phyloP scores from a whole-genome alignment of 2,329 filamentous ascomycete species.

The Ceratocystiopsis minuta region DNA sequence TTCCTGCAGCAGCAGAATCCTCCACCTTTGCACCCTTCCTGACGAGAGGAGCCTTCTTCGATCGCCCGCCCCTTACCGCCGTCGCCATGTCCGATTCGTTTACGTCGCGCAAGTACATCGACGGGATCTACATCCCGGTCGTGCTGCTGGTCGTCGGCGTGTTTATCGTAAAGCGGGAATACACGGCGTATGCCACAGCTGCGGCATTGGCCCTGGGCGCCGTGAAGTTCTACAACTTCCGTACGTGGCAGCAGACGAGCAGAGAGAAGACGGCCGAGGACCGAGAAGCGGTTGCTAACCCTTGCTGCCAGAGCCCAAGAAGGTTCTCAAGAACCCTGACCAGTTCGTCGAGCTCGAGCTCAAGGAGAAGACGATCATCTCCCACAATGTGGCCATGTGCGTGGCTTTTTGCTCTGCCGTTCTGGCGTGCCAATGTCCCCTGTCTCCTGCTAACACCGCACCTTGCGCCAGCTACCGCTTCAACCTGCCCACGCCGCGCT shows the following conservation, averaged over 20 bases:
- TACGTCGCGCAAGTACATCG: conserved; percentile 45
- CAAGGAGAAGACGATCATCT: conserved; percentile 85
- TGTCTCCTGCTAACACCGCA: neutral
- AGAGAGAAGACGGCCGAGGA: too few relatives aligned
- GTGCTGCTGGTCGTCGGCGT: conserved; percentile 59
- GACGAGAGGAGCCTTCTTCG: neutral
- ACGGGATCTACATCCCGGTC: conserved; percentile 73
- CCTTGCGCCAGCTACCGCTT: conserved; percentile 60
- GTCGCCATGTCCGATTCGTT: conserved; percentile 22
- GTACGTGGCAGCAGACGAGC: conserved; percentile 30
- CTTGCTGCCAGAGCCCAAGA: conserved; percentile 38
- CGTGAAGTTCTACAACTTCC: conserved; percentile 52
- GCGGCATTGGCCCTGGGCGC: conserved; percentile 48
- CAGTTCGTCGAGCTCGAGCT: conserved; percentile 85
- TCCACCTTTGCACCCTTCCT: neutral
- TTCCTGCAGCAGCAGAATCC: neutral
- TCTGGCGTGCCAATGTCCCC: too few relatives aligned
- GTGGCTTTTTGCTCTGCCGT: neutral
- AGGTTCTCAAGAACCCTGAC: conserved; percentile 62
- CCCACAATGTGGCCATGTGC: conserved; percentile 95
- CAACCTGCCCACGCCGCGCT: conserved; percentile 54
- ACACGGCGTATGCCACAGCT: conserved; percentile 50
- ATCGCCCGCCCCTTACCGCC: neutral
- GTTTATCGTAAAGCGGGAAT: conserved; percentile 63
- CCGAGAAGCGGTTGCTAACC: neutral